Evolutionary conservation across 768 basidiomycete genomes (phyloP).

Genomic region (Imleria badia): DNA sequence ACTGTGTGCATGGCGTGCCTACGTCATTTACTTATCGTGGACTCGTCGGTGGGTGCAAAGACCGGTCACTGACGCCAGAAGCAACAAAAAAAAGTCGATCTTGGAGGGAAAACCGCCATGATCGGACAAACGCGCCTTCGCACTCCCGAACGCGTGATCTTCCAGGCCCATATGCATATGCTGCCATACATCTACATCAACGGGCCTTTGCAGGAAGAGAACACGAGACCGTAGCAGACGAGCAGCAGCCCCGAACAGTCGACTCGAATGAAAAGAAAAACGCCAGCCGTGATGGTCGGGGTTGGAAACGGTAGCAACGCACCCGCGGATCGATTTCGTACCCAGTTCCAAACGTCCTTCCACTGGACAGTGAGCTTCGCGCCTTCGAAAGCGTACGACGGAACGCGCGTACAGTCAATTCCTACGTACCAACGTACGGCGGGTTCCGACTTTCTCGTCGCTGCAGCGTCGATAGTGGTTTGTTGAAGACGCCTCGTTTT

Average conservation of each 20-base stretch:
- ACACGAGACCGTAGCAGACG: neutral
- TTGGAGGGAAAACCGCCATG: neutral
- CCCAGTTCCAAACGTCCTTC: too few species aligned
- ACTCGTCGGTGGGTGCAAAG: slow-evolving; percentile 1
- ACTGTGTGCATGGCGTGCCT: too few species aligned
- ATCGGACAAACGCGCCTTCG: neutral
- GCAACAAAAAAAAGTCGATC: neutral
- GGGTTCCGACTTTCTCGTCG: too few species aligned
- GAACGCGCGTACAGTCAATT: too few species aligned
- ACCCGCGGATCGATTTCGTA: slow-evolving; percentile 13
- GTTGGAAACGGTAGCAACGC: neutral
- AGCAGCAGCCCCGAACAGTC: neutral
- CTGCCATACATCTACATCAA: too few species aligned
- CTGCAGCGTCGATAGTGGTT: too few species aligned
- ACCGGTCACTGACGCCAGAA: neutral
- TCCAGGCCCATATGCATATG: too few species aligned
- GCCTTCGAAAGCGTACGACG: too few species aligned
- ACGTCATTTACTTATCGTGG: neutral
- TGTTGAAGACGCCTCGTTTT: too few species aligned
- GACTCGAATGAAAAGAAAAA: neutral
- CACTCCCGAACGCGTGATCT: too few species aligned
- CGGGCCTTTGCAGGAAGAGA: neutral
- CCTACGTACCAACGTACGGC: too few species aligned
- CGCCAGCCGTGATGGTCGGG: slow-evolving; percentile 7
- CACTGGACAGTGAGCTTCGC: too few species aligned